Evolutionary conservation across 2,329 filamentous ascomycete genomes (phyloP).

Genomic region (Huntiella decipiens): DNA sequence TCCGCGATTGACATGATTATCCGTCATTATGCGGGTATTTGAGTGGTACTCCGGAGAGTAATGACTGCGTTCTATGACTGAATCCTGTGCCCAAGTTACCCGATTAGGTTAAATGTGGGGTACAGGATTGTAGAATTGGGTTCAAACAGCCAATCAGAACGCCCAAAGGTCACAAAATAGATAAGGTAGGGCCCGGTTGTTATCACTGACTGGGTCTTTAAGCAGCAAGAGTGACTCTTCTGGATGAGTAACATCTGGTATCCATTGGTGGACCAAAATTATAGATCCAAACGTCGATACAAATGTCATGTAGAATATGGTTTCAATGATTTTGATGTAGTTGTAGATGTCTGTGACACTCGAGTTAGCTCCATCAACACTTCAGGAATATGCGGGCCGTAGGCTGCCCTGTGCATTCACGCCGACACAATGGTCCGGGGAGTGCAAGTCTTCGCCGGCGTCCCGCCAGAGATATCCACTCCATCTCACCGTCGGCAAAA

Average conservation of each 20-base stretch:
- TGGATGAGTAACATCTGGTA: too few species aligned
- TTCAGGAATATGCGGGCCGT: neutral
- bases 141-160: neutral
- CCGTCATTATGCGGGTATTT: neutral
- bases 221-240: neutral
- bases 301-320: too few species aligned
- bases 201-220: neutral
- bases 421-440: neutral
- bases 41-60: too few species aligned
- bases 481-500: neutral
- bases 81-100: conserved; percentile 6
- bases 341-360: conserved; percentile 1
- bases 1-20: conserved; percentile 1
- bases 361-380: neutral
- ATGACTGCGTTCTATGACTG: conserved; percentile 9
- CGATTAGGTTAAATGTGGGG: conserved; percentile 8
- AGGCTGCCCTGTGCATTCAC: conserved; percentile 3
- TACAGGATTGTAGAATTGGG: conserved; percentile 4
- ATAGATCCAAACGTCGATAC: too few species aligned
- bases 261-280: too few species aligned
- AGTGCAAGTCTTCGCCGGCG: neutral
- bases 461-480: too few species aligned
- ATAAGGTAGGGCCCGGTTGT: neutral
- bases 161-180: too few species aligned
- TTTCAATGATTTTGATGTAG: too few species aligned